Conservation (phyloP, 768 basidiomycete species). For the Tricholoma bakamatsutake region DNA sequence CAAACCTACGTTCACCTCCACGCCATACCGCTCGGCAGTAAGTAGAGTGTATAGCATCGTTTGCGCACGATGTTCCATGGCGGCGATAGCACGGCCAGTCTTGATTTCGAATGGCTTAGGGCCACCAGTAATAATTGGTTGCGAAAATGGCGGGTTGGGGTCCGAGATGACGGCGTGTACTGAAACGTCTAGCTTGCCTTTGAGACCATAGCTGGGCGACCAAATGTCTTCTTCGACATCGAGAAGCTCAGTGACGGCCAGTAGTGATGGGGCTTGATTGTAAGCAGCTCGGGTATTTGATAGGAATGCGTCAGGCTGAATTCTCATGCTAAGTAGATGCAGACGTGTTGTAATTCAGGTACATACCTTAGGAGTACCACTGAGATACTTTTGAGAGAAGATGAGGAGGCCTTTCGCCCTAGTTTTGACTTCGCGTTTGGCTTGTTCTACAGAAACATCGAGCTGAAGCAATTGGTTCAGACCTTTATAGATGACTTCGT, state of each 20-base stretch:
- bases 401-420: conserved; percentile 59
- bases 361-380: conserved; percentile 55
- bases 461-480: conserved; percentile 62
- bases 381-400: conserved; percentile 66
- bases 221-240: conserved; percentile 97
- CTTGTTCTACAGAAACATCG: conserved; percentile 53
- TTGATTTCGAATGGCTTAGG: conserved; percentile 82
- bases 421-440: conserved; percentile 51
- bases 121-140: conserved; percentile 23
- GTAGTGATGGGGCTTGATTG: conserved; percentile 41
- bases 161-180: conserved; percentile 64
- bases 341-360: neutral
- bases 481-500: conserved; percentile 44
- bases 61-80: conserved; percentile 94
- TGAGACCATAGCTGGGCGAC: conserved; percentile 91
- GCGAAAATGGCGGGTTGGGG: conserved; percentile 21
- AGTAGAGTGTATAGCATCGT: conserved; percentile 96
- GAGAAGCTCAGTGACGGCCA: conserved; percentile 72
- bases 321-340: neutral
- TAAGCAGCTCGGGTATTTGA: conserved; percentile 48
- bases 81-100: conserved; percentile 71
- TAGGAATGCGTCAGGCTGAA: conserved; percentile 58
- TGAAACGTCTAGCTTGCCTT: conserved; percentile 93
- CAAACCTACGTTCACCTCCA: conserved; percentile 73
- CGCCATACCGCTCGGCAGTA: conserved; percentile 85